Conservation (phyloP, 495 filamentous ascomycete genomes). For the Trichoderma virens region DNA sequence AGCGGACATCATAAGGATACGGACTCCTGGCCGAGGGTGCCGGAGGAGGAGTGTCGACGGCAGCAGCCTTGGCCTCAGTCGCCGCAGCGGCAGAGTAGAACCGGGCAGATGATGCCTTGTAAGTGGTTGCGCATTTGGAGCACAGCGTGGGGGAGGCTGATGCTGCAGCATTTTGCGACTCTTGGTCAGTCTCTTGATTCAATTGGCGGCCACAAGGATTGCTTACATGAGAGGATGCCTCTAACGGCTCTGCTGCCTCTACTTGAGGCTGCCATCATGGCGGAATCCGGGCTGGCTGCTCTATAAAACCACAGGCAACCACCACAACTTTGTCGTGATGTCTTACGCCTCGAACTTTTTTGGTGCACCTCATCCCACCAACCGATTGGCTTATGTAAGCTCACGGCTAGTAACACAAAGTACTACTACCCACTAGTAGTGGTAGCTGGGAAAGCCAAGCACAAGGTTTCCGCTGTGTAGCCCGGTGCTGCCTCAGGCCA, state of each 20-base stretch:
- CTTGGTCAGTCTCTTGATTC: constrained; percentile 23
- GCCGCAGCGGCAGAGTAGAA: constrained; percentile 21
- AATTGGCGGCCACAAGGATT: neutral
- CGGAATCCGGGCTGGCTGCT: constrained; percentile 9
- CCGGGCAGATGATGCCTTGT: constrained; percentile 20
- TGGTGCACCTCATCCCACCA: constrained; percentile 13
- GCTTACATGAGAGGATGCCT: constrained; percentile 5
- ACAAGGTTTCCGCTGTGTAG: no score
- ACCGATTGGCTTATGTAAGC: no score
- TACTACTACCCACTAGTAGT: no score
- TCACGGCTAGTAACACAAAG: no score
- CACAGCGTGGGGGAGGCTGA: constrained; percentile 11
- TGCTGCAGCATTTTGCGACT: constrained; percentile 12
- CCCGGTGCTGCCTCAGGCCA: constrained; percentile 9
- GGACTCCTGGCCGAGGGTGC: constrained; percentile 19
- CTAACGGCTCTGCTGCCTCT: constrained; percentile 27
- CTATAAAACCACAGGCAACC: neutral
- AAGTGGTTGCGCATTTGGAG: constrained; percentile 18
- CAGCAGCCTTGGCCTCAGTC: constrained; percentile 14
- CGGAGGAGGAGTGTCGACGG: constrained; percentile 7
- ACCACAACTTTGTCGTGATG: neutral
- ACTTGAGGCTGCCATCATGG: constrained; percentile 43
- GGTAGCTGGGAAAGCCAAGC: no score
- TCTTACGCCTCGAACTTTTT: constrained; percentile 26
- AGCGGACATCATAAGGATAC: constrained; percentile 57